Base-by-base conservation (phyloP, 768 basidiomycete genomes). In the Suillus variegatus region DNA sequence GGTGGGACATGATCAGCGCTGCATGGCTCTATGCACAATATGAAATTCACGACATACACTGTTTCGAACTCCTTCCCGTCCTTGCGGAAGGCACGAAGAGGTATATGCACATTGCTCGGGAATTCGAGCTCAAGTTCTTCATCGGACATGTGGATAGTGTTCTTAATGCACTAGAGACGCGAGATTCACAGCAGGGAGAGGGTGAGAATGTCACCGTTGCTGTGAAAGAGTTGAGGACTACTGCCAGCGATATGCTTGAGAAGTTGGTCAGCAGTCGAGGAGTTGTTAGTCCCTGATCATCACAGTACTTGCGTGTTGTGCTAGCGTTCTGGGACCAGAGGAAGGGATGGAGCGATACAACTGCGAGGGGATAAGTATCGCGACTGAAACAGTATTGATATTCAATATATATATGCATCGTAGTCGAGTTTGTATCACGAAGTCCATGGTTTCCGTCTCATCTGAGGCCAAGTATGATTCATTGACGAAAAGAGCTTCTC, bases 381-480 rank as follows among this genome's bases (percentile, higher is more conserved):
- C 6, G 22, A 49, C 22, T 6, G 13, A 25, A 49, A 25, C 2
- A 49, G 25, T 22, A 49, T 22, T 8, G n/a, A 22, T 22, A 44
- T 20, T 9, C 20, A 20, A 20, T 44, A 44, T 20, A 20, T 44
- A 44, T 20, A 44, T 20, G 20, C 44, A 44, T 44, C 20, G 5
- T 44, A 10, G 44, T 20, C 44, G 20, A 28, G 8, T 18, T 9
- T 32, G 16, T 10, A 18, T 3, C 28, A 28, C 28, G 10, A 16
- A 52, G 8, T 52, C 28, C 10, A 9, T 85, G 0, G 94, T 90
- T 77, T 97, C 97, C 89, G 97, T 93, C 5, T 95, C 96, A 49
- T 89, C 86, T 0, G 81, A 70, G n/a, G 94, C 93, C 90, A 1
- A 46, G 86, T 89, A 98, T 91, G 49, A 94, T 75, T 74, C 94